Percentiles rank a stretch among this genome's conserved stretches.
Evolutionary conservation across 352 stramenopile genomes (phyloP).

Genomic region (Globisporangium sylvaticum): DNA sequence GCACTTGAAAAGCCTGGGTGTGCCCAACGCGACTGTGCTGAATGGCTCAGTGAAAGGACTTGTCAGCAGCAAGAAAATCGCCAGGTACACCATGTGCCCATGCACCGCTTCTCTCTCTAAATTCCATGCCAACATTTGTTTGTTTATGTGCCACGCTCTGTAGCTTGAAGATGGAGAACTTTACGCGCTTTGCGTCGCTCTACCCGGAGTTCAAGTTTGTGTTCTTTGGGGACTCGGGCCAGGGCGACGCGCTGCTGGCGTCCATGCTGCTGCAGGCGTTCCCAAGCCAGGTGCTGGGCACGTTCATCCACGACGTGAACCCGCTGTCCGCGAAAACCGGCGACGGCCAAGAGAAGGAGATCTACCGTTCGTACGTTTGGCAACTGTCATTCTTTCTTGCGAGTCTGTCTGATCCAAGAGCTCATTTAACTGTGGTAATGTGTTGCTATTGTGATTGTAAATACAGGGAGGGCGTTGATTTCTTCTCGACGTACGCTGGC

Average conservation of each 20-base stretch:
- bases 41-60: conserved; percentile 76
- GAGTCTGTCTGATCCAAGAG: neutral
- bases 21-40: conserved; percentile 73
- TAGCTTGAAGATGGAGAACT: conserved; percentile 81
- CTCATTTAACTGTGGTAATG: neutral
- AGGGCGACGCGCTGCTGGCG: conserved; percentile 72
- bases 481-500: conserved; percentile 70
- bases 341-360: conserved; percentile 55
- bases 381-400: neutral
- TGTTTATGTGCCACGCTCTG: neutral
- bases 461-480: conserved; percentile 59
- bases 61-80: conserved; percentile 83
- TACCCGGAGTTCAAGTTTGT: conserved; percentile 87
- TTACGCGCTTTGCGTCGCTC: conserved; percentile 65
- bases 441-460: neutral
- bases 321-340: conserved; percentile 48
- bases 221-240: conserved; percentile 81
- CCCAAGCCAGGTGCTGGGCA: conserved; percentile 54
- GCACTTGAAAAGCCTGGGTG: conserved; percentile 67
- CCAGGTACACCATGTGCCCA: conserved; percentile 23
- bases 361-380: conserved; percentile 50
- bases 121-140: neutral
- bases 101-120: neutral
- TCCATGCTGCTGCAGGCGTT: conserved; percentile 56
- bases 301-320: conserved; percentile 82